Conservation (phyloP, 345 rosid species). For the Salix viminalis region DNA sequence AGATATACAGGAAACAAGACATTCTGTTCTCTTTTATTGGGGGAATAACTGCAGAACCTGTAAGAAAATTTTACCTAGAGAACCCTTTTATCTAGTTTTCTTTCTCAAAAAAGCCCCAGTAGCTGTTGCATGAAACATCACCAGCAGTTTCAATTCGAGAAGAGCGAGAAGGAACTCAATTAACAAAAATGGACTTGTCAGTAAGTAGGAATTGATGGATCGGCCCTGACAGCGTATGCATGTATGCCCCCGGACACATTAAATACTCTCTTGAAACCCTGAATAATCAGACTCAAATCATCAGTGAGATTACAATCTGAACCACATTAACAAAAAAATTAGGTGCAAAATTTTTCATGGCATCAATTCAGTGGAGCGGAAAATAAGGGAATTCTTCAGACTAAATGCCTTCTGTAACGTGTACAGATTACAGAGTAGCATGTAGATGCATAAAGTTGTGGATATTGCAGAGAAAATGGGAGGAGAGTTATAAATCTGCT, state of each 20-base stretch:
- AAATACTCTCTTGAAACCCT: constrained; percentile 77
- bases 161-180: background rate
- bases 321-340: background rate
- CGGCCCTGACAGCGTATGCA: constrained; percentile 64
- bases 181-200: constrained; percentile 15
- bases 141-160: background rate
- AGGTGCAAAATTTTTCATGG: background rate
- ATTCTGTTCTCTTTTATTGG: background rate
- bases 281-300: constrained; percentile 18
- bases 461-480: background rate
- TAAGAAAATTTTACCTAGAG: background rate
- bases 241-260: constrained; percentile 82
- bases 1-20: background rate
- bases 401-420: background rate
- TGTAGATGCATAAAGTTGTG: background rate
- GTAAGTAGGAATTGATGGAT: constrained; percentile 77
- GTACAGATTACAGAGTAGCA: background rate
- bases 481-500: no score
- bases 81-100: no score
- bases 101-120: background rate
- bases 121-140: no score
- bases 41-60: background rate
- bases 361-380: background rate
- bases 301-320: background rate
- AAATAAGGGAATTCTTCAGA: background rate